A percentile compares a stretch with the other conserved stretches of the same genome.
These are phyloP conservation scores for Sugiyamaella pinicola DNA, from an alignment of 1,139 yeast species.

Conservation along the genomic window DNA sequence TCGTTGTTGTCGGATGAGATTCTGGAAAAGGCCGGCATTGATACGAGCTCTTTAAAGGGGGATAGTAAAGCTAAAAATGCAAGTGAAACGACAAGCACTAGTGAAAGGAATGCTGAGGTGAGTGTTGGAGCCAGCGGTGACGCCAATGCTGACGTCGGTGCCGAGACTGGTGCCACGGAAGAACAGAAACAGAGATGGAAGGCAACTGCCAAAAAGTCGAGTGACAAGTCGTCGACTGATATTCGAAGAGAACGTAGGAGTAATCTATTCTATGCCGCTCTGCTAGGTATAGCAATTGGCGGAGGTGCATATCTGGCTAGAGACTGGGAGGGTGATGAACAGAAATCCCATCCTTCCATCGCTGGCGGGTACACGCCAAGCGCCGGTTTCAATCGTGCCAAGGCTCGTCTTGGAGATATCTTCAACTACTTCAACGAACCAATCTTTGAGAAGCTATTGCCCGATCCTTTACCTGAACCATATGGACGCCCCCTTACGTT, in stretches of 20 bases:
- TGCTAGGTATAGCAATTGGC: conserved; percentile 62
- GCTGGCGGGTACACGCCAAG: conserved; percentile 70
- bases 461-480: conserved; percentile 89
- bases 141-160: conserved; percentile 24
- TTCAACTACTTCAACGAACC: conserved; percentile 92
- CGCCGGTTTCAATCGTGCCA: conserved; percentile 55
- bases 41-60: conserved; percentile 44
- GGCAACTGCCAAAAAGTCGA: conserved; percentile 43
- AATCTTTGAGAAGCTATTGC: conserved; percentile 85
- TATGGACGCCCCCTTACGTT: conserved; percentile 91
- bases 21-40: conserved; percentile 83
- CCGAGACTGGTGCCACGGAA: conserved; percentile 27
- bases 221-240: conserved; percentile 67
- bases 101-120: no score
- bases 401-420: conserved; percentile 69
- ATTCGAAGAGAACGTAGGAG: conserved; percentile 52
- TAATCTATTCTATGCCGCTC: conserved; percentile 43
- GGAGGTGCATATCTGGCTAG: conserved; percentile 78
- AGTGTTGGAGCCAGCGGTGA: no score
- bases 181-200: conserved; percentile 41
- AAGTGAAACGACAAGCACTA: no score
- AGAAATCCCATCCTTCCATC: conserved; percentile 53
- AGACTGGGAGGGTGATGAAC: conserved; percentile 79
- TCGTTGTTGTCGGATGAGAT: conserved; percentile 79
- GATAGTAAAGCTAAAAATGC: conserved; percentile 21